phyloP scores from a whole-genome alignment of 768 basidiomycete species.

The Boletus rex-veris region DNA sequence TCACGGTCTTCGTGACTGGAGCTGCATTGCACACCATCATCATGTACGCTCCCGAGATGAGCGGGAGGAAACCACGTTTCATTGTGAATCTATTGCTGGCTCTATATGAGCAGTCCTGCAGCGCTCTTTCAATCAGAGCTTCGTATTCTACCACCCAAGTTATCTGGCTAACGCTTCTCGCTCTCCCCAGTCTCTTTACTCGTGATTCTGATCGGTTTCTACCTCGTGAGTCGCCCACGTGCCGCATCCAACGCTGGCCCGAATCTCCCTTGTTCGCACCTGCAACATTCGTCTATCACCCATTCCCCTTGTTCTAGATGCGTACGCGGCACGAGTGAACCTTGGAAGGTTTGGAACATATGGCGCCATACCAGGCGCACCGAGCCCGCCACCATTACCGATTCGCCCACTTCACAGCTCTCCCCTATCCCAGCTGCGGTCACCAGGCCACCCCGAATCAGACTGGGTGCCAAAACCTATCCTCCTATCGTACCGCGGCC shows the following conservation, averaged over 20 bases:
- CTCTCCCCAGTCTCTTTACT: slow-evolving; percentile 20
- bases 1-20: not conserved
- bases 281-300: not conserved
- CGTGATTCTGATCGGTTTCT: slow-evolving; percentile 27
- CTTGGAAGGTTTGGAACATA: slow-evolving; percentile 20
- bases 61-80: not conserved
- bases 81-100: not conserved
- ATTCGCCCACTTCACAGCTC: not conserved
- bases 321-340: slow-evolving; percentile 1
- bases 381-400: not conserved
- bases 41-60: not conserved
- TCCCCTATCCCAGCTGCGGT: not conserved
- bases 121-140: not conserved
- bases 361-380: slow-evolving; percentile 1
- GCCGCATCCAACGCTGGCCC: slow-evolving; percentile 1
- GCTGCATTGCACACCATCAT: not conserved
- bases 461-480: not conserved
- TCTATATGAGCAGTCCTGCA: not conserved
- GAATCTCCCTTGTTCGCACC: not conserved
- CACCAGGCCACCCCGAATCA: not conserved
- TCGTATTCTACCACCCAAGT: not conserved
- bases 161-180: slow-evolving; percentile 11
- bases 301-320: not conserved
- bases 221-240: slow-evolving; percentile 20
- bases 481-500: slow-evolving; percentile 6